These are phyloP conservation scores for Kandelia obovata DNA, from an alignment of 345 rosid genomes.

Conservation along the genomic window DNA sequence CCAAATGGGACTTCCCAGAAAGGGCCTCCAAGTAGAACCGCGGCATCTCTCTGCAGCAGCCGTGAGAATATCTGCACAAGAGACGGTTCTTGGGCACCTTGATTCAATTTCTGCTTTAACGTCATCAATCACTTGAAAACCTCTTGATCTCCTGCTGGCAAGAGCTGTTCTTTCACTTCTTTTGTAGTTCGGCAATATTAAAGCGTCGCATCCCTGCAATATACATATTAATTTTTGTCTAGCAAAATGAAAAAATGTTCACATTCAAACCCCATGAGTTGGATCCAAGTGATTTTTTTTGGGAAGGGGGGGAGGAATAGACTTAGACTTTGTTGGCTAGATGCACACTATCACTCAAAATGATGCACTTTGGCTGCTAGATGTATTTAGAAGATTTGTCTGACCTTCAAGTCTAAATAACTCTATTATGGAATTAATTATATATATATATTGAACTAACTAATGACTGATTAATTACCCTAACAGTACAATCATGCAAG, in stretches of 20 bases:
- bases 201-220: constrained; percentile 24
- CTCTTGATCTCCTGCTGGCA: constrained; percentile 21
- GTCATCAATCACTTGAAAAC: constrained; percentile 23
- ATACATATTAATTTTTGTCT: no score
- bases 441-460: no score
- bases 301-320: no score
- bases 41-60: constrained; percentile 26
- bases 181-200: constrained; percentile 17
- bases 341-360: no score
- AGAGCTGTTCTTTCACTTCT: constrained; percentile 22
- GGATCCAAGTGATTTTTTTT: no score
- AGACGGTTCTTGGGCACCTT: constrained; percentile 20
- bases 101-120: constrained; percentile 20
- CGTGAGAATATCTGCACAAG: constrained; percentile 28
- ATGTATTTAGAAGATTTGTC: no score
- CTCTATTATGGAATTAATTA: no score
- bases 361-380: no score
- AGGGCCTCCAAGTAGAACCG: constrained; percentile 17
- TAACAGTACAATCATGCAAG: constrained; percentile 26
- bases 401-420: no score
- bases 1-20: constrained; percentile 23
- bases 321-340: no score
- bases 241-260: no score
- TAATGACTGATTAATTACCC: constrained; percentile 6
- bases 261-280: no score